Conservation (phyloP, 1,139 yeast species). For the Hyphopichia fennica region DNA sequence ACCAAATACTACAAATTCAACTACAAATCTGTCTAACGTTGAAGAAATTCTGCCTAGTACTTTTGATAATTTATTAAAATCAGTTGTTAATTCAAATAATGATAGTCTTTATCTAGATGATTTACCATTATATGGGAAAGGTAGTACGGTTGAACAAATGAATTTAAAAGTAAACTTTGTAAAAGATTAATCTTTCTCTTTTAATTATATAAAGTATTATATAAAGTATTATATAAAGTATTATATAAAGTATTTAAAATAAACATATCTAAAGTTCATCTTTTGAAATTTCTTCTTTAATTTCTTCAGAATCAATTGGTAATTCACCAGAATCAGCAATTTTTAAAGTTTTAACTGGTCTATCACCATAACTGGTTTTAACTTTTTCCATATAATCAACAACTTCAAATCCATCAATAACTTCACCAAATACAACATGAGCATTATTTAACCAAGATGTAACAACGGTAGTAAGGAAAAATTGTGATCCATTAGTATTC, state of each 20-base stretch:
- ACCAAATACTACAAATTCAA: background rate
- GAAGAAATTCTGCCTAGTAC: constrained; percentile 29
- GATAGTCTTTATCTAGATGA: constrained; percentile 36
- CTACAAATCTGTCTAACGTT: constrained; percentile 5
- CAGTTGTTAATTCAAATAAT: constrained; percentile 21
- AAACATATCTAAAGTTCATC: constrained; percentile 25
- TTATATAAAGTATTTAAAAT: too few species aligned
- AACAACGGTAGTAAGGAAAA: constrained; percentile 62
- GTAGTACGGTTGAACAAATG: constrained; percentile 39
- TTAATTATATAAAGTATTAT: background rate
- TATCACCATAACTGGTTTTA: constrained; percentile 48
- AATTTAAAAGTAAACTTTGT: constrained; percentile 28
- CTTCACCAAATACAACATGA: constrained; percentile 84
- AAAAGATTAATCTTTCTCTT: constrained; percentile 4
- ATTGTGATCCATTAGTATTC: constrained; percentile 64
- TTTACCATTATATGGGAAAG: constrained; percentile 40
- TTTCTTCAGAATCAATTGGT: constrained; percentile 22
- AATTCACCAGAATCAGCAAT: constrained; percentile 51
- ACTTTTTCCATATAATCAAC: constrained; percentile 56
- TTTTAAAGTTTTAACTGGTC: constrained; percentile 52
- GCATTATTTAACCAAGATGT: constrained; percentile 66
- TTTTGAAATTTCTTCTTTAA: constrained; percentile 11
- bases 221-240: too few species aligned
- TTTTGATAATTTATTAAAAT: constrained; percentile 31
- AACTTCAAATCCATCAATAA: constrained; percentile 65